A percentile compares a stretch with the other conserved stretches of the same genome.
phyloP scores from a whole-genome alignment of 768 basidiomycete genomes.

The Suillus subaureus region DNA sequence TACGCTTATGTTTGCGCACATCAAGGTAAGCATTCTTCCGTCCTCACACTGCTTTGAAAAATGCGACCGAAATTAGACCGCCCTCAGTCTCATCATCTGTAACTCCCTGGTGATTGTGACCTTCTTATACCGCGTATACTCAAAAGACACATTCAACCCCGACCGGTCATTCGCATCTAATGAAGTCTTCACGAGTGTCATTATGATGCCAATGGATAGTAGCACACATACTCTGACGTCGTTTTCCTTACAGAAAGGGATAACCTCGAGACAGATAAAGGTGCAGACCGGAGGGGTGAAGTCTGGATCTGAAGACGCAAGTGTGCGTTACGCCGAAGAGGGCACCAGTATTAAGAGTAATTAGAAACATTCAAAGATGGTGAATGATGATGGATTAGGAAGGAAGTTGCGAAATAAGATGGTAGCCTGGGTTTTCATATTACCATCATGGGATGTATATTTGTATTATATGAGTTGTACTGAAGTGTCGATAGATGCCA shows the following conservation, averaged over 20 bases:
- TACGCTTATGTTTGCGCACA: conserved; percentile 23
- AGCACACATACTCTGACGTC: neutral
- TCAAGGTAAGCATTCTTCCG: conserved; percentile 20
- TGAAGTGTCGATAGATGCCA: too few relatives aligned
- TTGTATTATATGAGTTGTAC: neutral
- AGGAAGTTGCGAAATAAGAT: neutral
- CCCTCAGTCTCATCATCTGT: conserved; percentile 28
- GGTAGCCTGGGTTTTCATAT: neutral
- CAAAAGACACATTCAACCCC: conserved; percentile 6
- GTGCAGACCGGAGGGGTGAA: neutral
- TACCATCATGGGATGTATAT: too few relatives aligned
- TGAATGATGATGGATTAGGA: neutral
- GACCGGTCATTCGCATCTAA: neutral
- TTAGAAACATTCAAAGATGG: neutral
- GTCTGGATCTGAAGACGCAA: neutral
- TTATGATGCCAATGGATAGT: neutral
- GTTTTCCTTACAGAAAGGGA: too few relatives aligned
- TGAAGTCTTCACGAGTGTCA: neutral
- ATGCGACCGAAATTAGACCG: conserved; percentile 16
- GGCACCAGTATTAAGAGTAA: neutral
- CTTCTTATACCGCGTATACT: conserved; percentile 21
- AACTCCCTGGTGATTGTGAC: conserved; percentile 28
- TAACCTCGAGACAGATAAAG: conserved; percentile 36
- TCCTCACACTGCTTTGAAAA: neutral
- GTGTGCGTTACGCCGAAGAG: neutral